phyloP scores from a whole-genome alignment of 371 early-diverging fungal species.

The Amoeboaphelidium protococcarum region DNA sequence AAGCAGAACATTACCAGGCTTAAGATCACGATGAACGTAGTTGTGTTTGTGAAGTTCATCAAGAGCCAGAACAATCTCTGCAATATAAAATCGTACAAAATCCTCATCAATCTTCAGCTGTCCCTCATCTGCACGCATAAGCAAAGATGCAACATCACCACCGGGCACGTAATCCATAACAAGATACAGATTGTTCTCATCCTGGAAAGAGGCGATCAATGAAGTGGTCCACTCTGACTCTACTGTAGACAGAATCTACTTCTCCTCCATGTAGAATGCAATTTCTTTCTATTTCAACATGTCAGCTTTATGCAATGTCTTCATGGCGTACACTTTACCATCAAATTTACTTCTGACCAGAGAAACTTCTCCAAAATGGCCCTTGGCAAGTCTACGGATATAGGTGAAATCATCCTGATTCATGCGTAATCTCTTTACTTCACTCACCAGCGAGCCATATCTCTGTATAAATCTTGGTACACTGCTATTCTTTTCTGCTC shows the following conservation, averaged over 20 bases:
- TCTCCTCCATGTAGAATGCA: slow-evolving; percentile 18
- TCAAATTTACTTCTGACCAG: slow-evolving; percentile 39
- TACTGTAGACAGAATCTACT: slow-evolving; percentile 10
- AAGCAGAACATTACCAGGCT: slow-evolving; percentile 41
- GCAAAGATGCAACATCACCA: slow-evolving; percentile 22
- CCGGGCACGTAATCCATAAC: slow-evolving; percentile 36
- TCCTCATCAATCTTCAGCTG: slow-evolving; percentile 15
- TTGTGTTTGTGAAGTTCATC: slow-evolving; percentile 22
- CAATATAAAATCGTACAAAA: slow-evolving; percentile 24
- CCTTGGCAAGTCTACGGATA: slow-evolving; percentile 57
- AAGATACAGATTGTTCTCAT: slow-evolving; percentile 31
- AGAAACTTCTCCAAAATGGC: slow-evolving; percentile 67
- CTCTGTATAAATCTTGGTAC: slow-evolving; percentile 20
- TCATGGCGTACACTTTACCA: slow-evolving; percentile 73
- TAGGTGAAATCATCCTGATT: slow-evolving; percentile 63
- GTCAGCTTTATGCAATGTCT: slow-evolving; percentile 62
- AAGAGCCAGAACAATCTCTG: slow-evolving; percentile 26
- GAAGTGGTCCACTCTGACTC: slow-evolving; percentile 15
- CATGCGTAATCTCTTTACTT: slow-evolving; percentile 28
- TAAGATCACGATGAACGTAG: slow-evolving; percentile 33
- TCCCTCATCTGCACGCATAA: slow-evolving; percentile 8
- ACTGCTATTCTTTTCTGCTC: slow-evolving; percentile 18
- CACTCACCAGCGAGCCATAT: slow-evolving; percentile 26
- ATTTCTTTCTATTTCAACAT: slow-evolving; percentile 46
- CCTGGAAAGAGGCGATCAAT: slow-evolving; percentile 32